These are phyloP conservation scores for Naganishia randhawae DNA, from an alignment of 768 basidiomycete genomes.

Conservation along the genomic window DNA sequence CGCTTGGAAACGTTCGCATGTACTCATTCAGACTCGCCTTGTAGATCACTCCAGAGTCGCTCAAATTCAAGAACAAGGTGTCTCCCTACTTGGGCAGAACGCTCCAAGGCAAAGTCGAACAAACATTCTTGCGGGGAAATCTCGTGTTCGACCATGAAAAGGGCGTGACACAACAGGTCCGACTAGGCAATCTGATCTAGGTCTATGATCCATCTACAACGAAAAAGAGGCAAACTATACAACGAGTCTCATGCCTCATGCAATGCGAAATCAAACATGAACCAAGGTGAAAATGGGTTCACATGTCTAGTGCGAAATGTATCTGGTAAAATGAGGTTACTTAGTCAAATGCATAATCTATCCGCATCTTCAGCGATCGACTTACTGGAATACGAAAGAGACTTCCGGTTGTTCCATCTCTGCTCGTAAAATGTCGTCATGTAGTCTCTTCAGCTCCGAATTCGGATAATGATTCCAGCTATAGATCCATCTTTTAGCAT, in stretches of 20 bases:
- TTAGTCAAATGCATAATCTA: neutral
- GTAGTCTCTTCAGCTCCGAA: slow-evolving; percentile 77
- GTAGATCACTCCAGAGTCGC: slow-evolving; percentile 67
- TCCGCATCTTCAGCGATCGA: neutral
- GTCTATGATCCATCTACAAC: slow-evolving; percentile 9
- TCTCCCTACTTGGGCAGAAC: slow-evolving; percentile 78
- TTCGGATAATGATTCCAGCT: slow-evolving; percentile 99
- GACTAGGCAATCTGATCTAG: slow-evolving; percentile 27
- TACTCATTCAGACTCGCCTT: neutral
- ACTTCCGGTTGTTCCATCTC: slow-evolving; percentile 79
- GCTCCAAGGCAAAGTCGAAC: slow-evolving; percentile 67
- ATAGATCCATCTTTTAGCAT: slow-evolving; percentile 12
- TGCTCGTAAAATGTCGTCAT: slow-evolving; percentile 89
- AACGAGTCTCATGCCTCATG: neutral
- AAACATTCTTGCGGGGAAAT: slow-evolving; percentile 74
- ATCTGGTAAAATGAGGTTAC: neutral
- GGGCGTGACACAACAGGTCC: slow-evolving; percentile 12
- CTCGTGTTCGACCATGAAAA: slow-evolving; percentile 57
- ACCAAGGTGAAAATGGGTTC: neutral
- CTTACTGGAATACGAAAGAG: slow-evolving; percentile 91
- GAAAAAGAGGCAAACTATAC: slow-evolving; percentile 4
- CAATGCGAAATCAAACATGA: neutral
- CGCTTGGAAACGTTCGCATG: neutral
- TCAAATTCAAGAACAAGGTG: slow-evolving; percentile 90
- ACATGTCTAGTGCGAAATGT: slow-evolving; percentile 26